Conservation (phyloP, 805 yeast genomes). For the Groenewaldozyma tartarivorans region DNA sequence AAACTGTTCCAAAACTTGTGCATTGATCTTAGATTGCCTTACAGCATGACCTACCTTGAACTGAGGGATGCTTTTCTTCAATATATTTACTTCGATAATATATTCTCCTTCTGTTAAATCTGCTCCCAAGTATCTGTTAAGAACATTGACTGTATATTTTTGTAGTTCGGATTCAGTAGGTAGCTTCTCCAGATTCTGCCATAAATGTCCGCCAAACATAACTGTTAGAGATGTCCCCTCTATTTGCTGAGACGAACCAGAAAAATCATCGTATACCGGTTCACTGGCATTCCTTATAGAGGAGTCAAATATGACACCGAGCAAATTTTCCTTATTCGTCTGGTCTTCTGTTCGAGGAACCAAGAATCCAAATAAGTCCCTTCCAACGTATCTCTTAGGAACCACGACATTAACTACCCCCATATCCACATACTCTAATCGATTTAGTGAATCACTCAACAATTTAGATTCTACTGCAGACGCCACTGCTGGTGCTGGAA, state of each 20-base stretch:
- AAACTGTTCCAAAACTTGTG: conserved; percentile 29
- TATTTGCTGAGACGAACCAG: conserved; percentile 5
- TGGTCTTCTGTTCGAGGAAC: conserved; percentile 50
- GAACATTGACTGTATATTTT: conserved; percentile 28
- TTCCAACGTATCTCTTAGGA: conserved; percentile 32
- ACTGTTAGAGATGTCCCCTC: conserved; percentile 66
- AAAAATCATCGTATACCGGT: conserved; percentile 20
- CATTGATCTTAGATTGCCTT: conserved; percentile 29
- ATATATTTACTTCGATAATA: conserved; percentile 32
- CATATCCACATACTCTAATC: conserved; percentile 46
- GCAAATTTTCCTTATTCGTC: conserved; percentile 43
- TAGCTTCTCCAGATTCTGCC: conserved; percentile 26
- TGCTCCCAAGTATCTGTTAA: conserved; percentile 33
- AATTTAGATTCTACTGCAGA: neutral
- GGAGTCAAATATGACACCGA: conserved; percentile 89
- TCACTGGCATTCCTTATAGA: conserved; percentile 56
- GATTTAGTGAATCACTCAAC: conserved; percentile 5
- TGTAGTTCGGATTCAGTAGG: conserved; percentile 21
- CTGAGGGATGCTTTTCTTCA: conserved; percentile 66
- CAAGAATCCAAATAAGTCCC: conserved; percentile 77
- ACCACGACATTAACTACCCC: conserved; percentile 62
- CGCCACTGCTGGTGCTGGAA: conserved; percentile 13
- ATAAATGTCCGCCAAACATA: conserved; percentile 82
- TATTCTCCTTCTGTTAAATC: conserved; percentile 22
- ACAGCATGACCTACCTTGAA: conserved; percentile 60